Evolutionary conservation across 352 stramenopile species (phyloP).

Genomic region (Lagenidium sp.): DNA sequence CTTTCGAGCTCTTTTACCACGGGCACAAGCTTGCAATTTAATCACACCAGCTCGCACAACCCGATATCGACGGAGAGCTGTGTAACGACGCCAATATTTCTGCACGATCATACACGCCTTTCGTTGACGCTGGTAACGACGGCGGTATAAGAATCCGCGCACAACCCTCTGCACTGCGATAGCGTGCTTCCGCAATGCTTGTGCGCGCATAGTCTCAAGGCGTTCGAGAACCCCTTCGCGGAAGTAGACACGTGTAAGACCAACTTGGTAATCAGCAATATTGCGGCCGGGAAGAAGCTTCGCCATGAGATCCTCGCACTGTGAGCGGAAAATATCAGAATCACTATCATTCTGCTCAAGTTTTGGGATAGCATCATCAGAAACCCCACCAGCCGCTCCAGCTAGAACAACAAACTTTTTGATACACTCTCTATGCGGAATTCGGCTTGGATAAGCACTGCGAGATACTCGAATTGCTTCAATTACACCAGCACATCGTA

Average conservation of each 20-base stretch:
- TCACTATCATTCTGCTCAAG: constrained; percentile 31
- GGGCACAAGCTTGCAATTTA: constrained; percentile 49
- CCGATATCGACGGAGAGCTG: constrained; percentile 45
- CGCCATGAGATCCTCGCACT: constrained; percentile 64
- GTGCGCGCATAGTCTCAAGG: constrained; percentile 63
- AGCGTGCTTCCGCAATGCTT: constrained; percentile 62
- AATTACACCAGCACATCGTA: constrained; percentile 80
- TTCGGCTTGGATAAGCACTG: constrained; percentile 75
- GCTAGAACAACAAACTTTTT: constrained; percentile 69
- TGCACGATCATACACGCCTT: constrained; percentile 45
- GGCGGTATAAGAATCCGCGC: constrained; percentile 48
- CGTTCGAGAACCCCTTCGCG: constrained; percentile 75
- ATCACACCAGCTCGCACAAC: constrained; percentile 39
- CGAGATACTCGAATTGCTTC: constrained; percentile 82
- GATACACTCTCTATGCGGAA: constrained; percentile 67
- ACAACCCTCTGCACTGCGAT: constrained; percentile 71
- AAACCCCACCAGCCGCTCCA: constrained; percentile 9
- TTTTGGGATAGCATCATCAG: too few relatives aligned
- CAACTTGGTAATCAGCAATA: constrained; percentile 82
- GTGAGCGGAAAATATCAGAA: constrained; percentile 32
- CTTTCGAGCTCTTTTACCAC: constrained; percentile 47
- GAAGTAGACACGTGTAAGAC: constrained; percentile 80
- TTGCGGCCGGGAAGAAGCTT: constrained; percentile 60
- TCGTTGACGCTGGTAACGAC: constrained; percentile 38
- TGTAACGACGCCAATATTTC: constrained; percentile 68